Evolutionary conservation across 352 stramenopile genomes (phyloP).

Genomic region (Globisporangium cystogenes): DNA sequence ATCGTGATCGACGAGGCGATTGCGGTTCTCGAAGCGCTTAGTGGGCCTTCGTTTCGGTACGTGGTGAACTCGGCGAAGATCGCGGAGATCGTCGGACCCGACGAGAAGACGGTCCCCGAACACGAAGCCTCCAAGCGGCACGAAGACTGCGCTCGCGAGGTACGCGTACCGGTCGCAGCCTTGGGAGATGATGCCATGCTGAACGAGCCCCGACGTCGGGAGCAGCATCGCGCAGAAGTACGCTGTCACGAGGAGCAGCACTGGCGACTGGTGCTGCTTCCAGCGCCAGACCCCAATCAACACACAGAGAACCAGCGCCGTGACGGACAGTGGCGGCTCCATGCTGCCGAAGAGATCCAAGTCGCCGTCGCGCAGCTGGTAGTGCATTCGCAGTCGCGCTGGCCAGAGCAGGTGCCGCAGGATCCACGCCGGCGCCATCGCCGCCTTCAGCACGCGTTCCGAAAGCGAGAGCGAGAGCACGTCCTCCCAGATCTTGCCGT

Average conservation of each 20-base stretch:
- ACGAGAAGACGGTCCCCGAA: slow-evolving; percentile 15
- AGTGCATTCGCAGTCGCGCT: slow-evolving; percentile 42
- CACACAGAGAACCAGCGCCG: slow-evolving; percentile 11
- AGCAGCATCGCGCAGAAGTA: slow-evolving; percentile 48
- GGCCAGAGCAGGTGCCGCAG: slow-evolving; percentile 39
- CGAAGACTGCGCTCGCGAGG: slow-evolving; percentile 34
- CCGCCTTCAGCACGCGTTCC: slow-evolving; percentile 43
- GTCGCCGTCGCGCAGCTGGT: slow-evolving; percentile 33
- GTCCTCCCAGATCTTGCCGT: slow-evolving; percentile 35
- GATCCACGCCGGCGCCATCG: slow-evolving; percentile 30
- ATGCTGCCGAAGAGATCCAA: slow-evolving; percentile 19
- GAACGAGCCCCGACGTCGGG: slow-evolving; percentile 55
- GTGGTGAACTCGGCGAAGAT: neutral
- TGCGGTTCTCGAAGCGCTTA: neutral
- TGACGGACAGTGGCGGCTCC: slow-evolving; percentile 30
- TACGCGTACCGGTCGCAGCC: slow-evolving; percentile 64
- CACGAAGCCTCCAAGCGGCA: slow-evolving; percentile 26
- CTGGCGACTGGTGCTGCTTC: slow-evolving; percentile 3
- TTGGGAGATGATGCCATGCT: slow-evolving; percentile 60
- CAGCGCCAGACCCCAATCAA: neutral
- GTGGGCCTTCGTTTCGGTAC: no score
- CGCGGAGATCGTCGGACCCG: neutral
- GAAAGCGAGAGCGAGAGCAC: slow-evolving; percentile 24
- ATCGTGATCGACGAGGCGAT: neutral
- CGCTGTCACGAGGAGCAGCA: slow-evolving; percentile 20